phyloP scores from a whole-genome alignment of 1,284 basidiomycete genomes.

The Thecaphora frezii region DNA sequence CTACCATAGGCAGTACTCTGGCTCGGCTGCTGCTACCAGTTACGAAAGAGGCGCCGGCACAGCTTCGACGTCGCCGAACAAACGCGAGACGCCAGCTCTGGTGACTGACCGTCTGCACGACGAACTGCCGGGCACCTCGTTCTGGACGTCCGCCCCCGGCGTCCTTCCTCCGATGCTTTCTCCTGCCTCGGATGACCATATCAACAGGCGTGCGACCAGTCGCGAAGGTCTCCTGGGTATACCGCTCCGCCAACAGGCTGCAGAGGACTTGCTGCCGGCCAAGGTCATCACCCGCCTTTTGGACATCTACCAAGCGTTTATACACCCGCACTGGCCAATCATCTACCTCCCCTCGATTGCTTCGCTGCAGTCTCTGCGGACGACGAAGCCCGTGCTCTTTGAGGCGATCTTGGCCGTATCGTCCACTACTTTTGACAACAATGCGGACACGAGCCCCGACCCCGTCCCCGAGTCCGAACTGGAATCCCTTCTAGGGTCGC shows the following conservation, averaged over 20 bases:
- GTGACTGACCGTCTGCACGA: neutral
- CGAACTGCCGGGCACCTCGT: neutral
- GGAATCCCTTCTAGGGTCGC: conserved; percentile 7
- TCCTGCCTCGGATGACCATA: conserved; percentile 14
- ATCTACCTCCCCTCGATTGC: conserved; percentile 38
- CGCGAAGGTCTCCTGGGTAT: conserved; percentile 1
- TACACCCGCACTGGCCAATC: conserved; percentile 45
- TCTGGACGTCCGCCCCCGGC: conserved; percentile 11
- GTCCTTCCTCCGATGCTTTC: conserved; percentile 11
- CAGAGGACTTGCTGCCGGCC: conserved; percentile 23
- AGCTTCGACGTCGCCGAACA: too few species aligned
- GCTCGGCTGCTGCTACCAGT: too few species aligned
- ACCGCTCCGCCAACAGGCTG: conserved; percentile 3
- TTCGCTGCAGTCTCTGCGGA: conserved; percentile 28
- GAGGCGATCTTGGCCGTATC: conserved; percentile 37
- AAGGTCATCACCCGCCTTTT: conserved; percentile 24
- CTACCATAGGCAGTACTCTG: too few species aligned
- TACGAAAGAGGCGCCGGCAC: too few species aligned
- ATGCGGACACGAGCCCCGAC: conserved; percentile 13
- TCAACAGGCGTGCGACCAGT: conserved; percentile 6
- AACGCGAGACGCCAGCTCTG: too few species aligned
- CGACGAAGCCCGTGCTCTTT: conserved; percentile 26
- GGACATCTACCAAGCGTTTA: conserved; percentile 33
- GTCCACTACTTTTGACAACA: conserved; percentile 33
- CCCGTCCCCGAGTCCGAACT: conserved; percentile 9